Percentiles rank a stretch among this genome's conserved stretches.
Conservation (phyloP, 192 early-diverging fungal species). For the Gryganskiella cystojenkinii region DNA sequence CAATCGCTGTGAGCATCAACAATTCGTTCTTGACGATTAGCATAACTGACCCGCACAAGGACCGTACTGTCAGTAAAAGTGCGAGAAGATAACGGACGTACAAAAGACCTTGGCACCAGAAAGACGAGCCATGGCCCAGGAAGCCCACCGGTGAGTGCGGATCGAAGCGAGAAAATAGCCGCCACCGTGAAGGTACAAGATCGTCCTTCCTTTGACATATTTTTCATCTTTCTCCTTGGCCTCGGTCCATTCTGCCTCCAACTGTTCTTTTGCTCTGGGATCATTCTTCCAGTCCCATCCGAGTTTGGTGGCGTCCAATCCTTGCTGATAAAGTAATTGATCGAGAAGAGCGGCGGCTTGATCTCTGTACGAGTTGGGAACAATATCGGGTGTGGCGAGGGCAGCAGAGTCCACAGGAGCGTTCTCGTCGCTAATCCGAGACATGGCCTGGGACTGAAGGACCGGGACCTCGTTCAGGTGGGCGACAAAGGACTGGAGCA, state of each 20-base stretch:
- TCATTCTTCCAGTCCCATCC: slow-evolving; percentile 61
- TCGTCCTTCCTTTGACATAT: slow-evolving; percentile 57
- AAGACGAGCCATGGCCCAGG: slow-evolving; percentile 60
- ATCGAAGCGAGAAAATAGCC: slow-evolving; percentile 63
- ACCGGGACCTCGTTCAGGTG: slow-evolving; percentile 40
- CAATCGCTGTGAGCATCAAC: slow-evolving; percentile 52
- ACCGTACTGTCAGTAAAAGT: background rate
- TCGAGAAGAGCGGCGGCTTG: slow-evolving; percentile 45
- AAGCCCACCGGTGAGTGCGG: slow-evolving; percentile 51
- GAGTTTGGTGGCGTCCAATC: slow-evolving; percentile 39
- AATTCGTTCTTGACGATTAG: too few species aligned
- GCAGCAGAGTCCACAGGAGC: slow-evolving; percentile 31
- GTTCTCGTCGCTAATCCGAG: slow-evolving; percentile 15
- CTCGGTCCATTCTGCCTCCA: slow-evolving; percentile 58
- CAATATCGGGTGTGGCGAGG: slow-evolving; percentile 17
- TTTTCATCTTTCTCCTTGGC: slow-evolving; percentile 22
- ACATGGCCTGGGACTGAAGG: slow-evolving; percentile 49
- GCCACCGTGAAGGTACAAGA: slow-evolving; percentile 85
- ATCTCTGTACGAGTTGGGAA: slow-evolving; percentile 44
- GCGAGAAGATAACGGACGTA: too few species aligned
- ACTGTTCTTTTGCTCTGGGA: slow-evolving; percentile 7
- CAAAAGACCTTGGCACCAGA: slow-evolving; percentile 57
- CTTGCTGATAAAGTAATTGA: slow-evolving; percentile 32
- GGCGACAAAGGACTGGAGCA: slow-evolving; percentile 41
- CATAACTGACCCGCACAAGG: too few species aligned